These are phyloP conservation scores for Mycena crocata DNA, from an alignment of 768 basidiomycete species.

Conservation along the genomic window DNA sequence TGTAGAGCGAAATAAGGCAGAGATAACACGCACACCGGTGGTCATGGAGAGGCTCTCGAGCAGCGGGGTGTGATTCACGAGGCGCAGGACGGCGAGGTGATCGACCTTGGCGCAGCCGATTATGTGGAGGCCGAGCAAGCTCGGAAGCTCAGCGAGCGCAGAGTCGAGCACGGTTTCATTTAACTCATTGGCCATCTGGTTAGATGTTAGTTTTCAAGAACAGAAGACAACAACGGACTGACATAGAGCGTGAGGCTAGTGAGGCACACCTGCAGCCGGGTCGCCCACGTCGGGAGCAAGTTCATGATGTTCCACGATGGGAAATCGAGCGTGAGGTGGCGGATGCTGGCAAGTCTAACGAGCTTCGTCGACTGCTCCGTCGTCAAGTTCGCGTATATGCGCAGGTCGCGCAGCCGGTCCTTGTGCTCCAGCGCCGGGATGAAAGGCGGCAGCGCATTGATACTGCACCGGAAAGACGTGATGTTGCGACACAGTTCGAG, in stretches of 20 bases:
- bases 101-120: conserved; percentile 69
- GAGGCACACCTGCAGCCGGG: conserved; percentile 55
- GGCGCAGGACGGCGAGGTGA: conserved; percentile 60
- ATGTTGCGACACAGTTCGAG: conserved; percentile 65
- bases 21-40: conserved; percentile 57
- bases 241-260: conserved; percentile 71
- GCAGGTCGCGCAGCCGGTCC: conserved; percentile 56
- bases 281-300: conserved; percentile 68
- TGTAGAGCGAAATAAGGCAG: background rate
- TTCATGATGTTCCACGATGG: conserved; percentile 75
- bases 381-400: conserved; percentile 66
- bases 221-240: conserved; percentile 41
- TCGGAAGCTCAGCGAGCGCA: conserved; percentile 61
- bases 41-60: conserved; percentile 74
- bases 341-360: conserved; percentile 51
- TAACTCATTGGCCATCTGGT: conserved; percentile 67
- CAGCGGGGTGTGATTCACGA: conserved; percentile 60
- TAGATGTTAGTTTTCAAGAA: background rate
- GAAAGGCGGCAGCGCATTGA: conserved; percentile 61
- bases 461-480: conserved; percentile 66
- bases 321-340: conserved; percentile 63
- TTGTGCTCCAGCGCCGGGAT: conserved; percentile 60
- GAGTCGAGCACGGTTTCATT: conserved; percentile 63
- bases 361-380: conserved; percentile 61
- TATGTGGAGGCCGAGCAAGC: conserved; percentile 69